Evolutionary conservation across 2,329 filamentous ascomycete species (phyloP).

Genomic region (Fusarium sp.): DNA sequence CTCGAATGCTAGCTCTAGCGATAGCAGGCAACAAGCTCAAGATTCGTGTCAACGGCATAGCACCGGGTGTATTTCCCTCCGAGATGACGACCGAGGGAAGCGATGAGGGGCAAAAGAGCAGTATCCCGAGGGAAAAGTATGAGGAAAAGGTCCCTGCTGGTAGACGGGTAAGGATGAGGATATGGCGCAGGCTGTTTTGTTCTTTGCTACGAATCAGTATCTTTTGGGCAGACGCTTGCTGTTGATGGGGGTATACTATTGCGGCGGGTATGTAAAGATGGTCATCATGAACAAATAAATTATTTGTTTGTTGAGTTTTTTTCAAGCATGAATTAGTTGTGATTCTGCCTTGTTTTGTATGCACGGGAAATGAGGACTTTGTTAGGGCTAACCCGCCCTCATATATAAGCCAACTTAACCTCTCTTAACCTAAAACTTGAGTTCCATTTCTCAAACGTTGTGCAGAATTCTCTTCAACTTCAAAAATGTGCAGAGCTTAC

Average conservation of each 20-base stretch:
- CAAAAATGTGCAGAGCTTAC: neutral
- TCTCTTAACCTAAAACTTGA: neutral
- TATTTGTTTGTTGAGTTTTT: neutral
- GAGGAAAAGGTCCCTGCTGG: constrained; percentile 71
- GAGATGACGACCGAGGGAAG: constrained; percentile 74
- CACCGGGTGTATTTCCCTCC: constrained; percentile 77
- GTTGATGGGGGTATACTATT: constrained; percentile 61
- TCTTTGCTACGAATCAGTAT: constrained; percentile 58
- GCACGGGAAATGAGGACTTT: neutral
- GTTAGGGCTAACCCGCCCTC: too few relatives aligned
- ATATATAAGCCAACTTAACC: neutral
- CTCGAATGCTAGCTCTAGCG: constrained; percentile 71
- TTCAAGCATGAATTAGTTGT: neutral
- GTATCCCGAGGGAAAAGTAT: constrained; percentile 68
- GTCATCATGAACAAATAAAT: neutral
- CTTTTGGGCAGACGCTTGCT: constrained; percentile 56
- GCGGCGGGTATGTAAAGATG: constrained; percentile 43
- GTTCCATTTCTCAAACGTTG: neutral
- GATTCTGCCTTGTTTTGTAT: neutral
- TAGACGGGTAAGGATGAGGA: constrained; percentile 76
- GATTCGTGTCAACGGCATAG: constrained; percentile 78
- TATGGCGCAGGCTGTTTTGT: constrained; percentile 76
- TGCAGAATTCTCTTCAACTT: neutral
- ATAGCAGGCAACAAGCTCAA: constrained; percentile 69
- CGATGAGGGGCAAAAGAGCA: constrained; percentile 66